phyloP scores from a whole-genome alignment of 305 asterid genomes.

The Striga hermonthica region DNA sequence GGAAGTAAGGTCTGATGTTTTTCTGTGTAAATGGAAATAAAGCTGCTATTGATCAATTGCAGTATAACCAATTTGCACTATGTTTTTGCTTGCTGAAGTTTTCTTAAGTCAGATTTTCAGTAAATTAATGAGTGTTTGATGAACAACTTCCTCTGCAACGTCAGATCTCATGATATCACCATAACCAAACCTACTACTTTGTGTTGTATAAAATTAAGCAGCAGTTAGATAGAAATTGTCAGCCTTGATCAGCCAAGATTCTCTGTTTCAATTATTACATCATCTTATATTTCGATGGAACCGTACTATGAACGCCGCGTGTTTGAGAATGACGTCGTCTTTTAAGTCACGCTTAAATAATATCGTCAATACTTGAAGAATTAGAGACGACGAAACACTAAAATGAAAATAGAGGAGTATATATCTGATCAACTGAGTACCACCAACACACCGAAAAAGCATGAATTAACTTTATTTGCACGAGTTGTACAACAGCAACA shows the following conservation, averaged over 20 bases:
- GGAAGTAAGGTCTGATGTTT: slow-evolving; percentile 13
- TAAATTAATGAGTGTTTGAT: not conserved
- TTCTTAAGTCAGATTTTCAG: not conserved
- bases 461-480: slow-evolving; percentile 38
- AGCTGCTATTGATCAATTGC: not conserved
- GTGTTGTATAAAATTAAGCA: slow-evolving; percentile 27
- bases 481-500: slow-evolving; percentile 25
- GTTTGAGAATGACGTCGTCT: too few species aligned
- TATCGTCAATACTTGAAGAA: not conserved
- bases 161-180: too few species aligned
- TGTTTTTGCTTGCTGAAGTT: not conserved
- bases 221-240: slow-evolving; percentile 30
- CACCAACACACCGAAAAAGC: slow-evolving; percentile 44
- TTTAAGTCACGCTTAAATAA: too few species aligned
- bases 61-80: too few species aligned
- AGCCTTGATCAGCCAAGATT: too few species aligned
- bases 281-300: too few species aligned
- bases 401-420: too few species aligned
- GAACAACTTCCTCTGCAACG: too few species aligned
- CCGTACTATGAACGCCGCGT: too few species aligned
- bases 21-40: not conserved
- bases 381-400: too few species aligned
- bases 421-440: slow-evolving; percentile 10
- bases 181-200: slow-evolving; percentile 4
- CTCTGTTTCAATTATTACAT: too few species aligned